Evolutionary conservation across 1,284 basidiomycete species (phyloP), one percentile per base, ranked within the genome.

Genomic region (Agaricales sp.): DNA sequence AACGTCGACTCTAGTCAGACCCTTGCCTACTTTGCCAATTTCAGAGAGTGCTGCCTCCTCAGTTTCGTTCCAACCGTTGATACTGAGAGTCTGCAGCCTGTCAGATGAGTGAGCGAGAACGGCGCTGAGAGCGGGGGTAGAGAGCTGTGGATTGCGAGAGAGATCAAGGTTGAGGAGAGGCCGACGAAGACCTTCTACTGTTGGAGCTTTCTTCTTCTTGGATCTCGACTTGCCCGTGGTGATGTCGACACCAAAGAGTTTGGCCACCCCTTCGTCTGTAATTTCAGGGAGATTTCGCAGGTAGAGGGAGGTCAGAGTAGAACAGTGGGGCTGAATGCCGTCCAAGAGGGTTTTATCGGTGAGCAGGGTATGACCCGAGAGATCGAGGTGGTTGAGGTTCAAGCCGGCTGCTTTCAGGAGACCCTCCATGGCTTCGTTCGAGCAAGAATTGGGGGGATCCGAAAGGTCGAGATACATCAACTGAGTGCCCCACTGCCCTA

Each of bases 51-150:
- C 73, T 8, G 77, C 75, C 25, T 75, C 70, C 0, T 75, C 73
- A 1, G 82, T 71, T 1, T 73, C 70, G 58, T 76, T 83, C 87
- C 80, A 89, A 35, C 79, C 85, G 52, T 93, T 89, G 56, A 99
- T 75, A 54, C 78, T 77, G 21, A 98, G 71, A 21, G 71, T 60
- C 46, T 73, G 67, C n/a, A 98, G 67, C 1, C 68, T 64, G 3
- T 56, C 43, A 1, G 83, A 82, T 2, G 88, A 91, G 58, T 94
- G 90, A 8, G 64, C 61, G 24, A 96, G 63, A 20, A 96, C 58
- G 8, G 83, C 79, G 0, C 59, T 57, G 2, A 98, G 69, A 0
- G 90, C 74, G 1, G 66, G 65, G 26, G 73, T 72, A 13, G 71
- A 68, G 3, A 95, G 69, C 13, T 69, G 64, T 50, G 71, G 66